Conservation (phyloP, 2,329 filamentous ascomycete genomes). For the Microdochium paspali region DNA sequence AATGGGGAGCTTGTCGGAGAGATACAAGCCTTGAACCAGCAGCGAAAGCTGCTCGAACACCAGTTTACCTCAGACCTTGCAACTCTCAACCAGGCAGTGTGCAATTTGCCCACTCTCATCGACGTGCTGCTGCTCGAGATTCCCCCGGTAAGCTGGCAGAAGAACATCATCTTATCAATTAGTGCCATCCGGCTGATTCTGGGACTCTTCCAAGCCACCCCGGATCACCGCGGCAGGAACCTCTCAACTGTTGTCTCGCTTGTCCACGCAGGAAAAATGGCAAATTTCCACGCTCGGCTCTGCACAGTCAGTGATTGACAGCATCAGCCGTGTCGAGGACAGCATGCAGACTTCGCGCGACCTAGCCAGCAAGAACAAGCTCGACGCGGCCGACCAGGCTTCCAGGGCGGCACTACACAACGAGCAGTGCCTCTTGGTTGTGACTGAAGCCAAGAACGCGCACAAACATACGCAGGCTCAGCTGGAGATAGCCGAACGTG, state of each 20-base stretch:
- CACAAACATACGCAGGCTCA: not conserved
- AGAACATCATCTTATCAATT: not conserved
- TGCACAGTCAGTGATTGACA: not conserved
- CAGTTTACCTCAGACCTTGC: not conserved
- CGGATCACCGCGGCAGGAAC: not conserved
- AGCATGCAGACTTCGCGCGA: not conserved
- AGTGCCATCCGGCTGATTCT: not conserved
- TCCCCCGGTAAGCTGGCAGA: not conserved
- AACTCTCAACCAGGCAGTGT: not conserved
- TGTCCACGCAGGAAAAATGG: not conserved
- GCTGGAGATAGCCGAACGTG: not conserved
- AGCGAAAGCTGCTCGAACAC: not conserved
- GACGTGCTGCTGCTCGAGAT: not conserved
- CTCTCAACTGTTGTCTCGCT: not conserved
- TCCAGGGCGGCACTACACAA: not conserved
- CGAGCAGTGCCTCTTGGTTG: not conserved
- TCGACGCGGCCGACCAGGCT: not conserved
- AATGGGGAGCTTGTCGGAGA: not conserved
- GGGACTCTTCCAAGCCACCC: not conserved
- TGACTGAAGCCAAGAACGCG: not conserved
- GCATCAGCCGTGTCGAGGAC: not conserved
- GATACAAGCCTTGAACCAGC: not conserved
- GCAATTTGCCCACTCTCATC: not conserved
- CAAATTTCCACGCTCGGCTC: not conserved
- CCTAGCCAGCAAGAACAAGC: not conserved